Evolutionary conservation across 371 early-diverging fungal genomes (phyloP), one percentile per base, ranked within the genome.

Genomic region (Nematocida sp.): DNA sequence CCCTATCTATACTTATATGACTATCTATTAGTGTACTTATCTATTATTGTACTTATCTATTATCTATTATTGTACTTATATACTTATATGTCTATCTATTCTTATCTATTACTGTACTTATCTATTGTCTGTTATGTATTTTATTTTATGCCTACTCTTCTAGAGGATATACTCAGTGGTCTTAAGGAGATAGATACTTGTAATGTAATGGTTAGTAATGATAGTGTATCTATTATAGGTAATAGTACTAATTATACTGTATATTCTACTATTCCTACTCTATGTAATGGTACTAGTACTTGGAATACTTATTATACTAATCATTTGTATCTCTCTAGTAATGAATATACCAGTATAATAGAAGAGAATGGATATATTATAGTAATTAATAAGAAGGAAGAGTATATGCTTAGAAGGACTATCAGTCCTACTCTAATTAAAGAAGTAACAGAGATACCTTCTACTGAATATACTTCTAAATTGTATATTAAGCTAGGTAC

Each of bases 71-170:
- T n/a, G n/a, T n/a, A n/a, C n/a, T n/a, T n/a, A n/a, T n/a, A n/a
- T n/a, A n/a, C n/a, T n/a, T n/a, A n/a, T n/a, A n/a, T n/a, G n/a
- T n/a, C n/a, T n/a, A n/a, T n/a, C n/a, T n/a, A n/a, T n/a, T n/a
- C n/a, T n/a, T n/a, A n/a, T n/a, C n/a, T n/a, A 40, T 21, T 32
- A 46, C 32, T 61, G 4, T 41, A 25, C 29, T 15, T 27, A 4
- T 27, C 15, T 32, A 51, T 52, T 53, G 21, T 21, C 19, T 11
- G 53, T 11, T 15, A 41, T 57, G 11, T 19, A 43, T 46, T 32
- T 61, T 3, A 43, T 61, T 61, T 41, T 41, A 61, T 61, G 61
- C 31, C 19, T 17, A 5, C 43, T 43, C 61, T 61, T 21, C 37
- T 43, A 19, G 37, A 4, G 23, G 61, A 23, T 15, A 17, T 61